Conservation (phyloP, 345 rosid species). For the Boechera stricta region DNA sequence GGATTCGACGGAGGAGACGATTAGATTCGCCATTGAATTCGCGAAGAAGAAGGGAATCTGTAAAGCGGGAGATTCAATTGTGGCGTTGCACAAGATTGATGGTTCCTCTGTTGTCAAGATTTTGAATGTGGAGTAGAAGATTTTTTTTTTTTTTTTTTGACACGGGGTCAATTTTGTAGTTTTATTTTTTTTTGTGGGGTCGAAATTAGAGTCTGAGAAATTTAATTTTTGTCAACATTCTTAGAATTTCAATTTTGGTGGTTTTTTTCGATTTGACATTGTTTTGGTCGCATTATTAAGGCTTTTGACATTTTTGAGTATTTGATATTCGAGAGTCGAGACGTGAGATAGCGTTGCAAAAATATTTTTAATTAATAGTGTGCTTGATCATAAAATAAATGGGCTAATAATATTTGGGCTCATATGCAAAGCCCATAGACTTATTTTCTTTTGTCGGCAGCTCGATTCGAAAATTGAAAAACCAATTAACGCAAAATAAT, state of each 20-base stretch:
- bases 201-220: background rate
- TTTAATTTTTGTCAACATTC: background rate
- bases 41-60: constrained; percentile 59
- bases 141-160: background rate
- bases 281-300: background rate
- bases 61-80: constrained; percentile 57
- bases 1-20: constrained; percentile 65
- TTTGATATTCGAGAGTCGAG: background rate
- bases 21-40: constrained; percentile 50
- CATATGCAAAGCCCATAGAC: background rate
- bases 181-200: background rate
- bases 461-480: background rate
- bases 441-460: background rate
- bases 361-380: background rate
- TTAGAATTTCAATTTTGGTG: background rate
- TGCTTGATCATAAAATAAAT: background rate
- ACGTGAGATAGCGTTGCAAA: background rate
- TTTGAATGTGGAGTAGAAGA: constrained; percentile 47
- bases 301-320: background rate
- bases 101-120: constrained; percentile 64
- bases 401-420: background rate
- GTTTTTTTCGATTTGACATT: background rate
- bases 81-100: constrained; percentile 59
- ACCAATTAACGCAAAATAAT: background rate
- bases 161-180: constrained; percentile 11